Percentiles rank a stretch among this genome's conserved stretches.
phyloP scores from a whole-genome alignment of 2,329 filamentous ascomycete genomes.

The Apiospora phragmitis region DNA sequence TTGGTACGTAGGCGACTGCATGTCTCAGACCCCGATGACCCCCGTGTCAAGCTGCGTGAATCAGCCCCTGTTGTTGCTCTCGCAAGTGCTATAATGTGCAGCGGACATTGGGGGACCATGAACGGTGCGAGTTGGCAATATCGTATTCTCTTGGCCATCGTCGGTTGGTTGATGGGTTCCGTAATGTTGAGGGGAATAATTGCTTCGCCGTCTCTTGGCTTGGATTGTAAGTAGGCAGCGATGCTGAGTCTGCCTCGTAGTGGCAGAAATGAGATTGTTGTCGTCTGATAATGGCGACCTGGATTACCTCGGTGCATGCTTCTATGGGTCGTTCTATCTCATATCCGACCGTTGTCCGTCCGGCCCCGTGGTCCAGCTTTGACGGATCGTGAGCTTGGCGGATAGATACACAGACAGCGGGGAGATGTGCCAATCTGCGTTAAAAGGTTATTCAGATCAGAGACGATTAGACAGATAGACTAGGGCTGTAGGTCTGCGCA shows the following conservation, averaged over 20 bases:
- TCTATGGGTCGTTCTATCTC: background rate
- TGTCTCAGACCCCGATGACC: background rate
- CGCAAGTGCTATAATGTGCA: background rate
- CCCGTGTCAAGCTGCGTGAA: background rate
- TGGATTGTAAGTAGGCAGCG: background rate
- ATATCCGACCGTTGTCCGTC: background rate
- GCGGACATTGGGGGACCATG: background rate
- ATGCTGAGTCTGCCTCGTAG: background rate
- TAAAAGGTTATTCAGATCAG: background rate
- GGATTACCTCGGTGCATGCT: background rate
- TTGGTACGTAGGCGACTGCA: background rate
- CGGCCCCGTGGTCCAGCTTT: background rate
- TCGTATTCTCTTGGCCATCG: background rate
- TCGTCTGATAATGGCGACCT: background rate
- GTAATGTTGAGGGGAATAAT: background rate
- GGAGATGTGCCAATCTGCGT: background rate
- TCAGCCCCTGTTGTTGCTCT: background rate
- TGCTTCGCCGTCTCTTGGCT: background rate
- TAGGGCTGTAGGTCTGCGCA: background rate
- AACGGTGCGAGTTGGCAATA: background rate
- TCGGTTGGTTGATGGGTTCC: background rate
- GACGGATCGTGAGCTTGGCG: background rate
- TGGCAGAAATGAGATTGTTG: background rate
- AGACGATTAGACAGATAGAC: background rate
- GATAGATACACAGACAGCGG: background rate